phyloP scores from a whole-genome alignment of 1,139 yeast species.

The Scheffersomyces insectosa region DNA sequence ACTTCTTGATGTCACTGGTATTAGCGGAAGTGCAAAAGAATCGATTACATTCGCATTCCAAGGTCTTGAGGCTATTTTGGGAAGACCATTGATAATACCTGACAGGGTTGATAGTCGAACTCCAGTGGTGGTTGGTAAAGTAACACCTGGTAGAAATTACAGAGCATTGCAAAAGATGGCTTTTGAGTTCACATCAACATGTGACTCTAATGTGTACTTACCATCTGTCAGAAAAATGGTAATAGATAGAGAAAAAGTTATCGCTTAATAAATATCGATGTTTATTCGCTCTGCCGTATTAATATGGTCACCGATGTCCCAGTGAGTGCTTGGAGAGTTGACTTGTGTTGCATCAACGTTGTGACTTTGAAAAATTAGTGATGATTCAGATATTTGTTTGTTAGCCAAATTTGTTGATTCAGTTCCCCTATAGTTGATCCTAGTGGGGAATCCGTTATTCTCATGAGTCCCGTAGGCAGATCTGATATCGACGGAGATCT shows the following conservation, averaged over 20 bases:
- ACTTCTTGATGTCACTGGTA: conserved; percentile 11
- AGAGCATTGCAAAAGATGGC: background rate
- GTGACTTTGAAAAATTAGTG: too few relatives aligned
- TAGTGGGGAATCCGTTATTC: too few relatives aligned
- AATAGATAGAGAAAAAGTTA: background rate
- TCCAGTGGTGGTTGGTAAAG: conserved; percentile 11
- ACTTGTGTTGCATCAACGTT: too few relatives aligned
- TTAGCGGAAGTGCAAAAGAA: conserved; percentile 10
- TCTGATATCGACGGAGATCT: too few relatives aligned
- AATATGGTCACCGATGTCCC: too few relatives aligned
- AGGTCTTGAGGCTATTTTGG: conserved; percentile 11
- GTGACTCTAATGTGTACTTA: background rate
- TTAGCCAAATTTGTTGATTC: too few relatives aligned
- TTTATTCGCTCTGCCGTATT: too few relatives aligned
- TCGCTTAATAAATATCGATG: background rate
- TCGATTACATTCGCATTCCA: conserved; percentile 14
- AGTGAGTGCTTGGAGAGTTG: too few relatives aligned
- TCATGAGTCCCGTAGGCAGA: too few relatives aligned
- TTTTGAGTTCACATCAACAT: background rate
- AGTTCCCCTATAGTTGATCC: too few relatives aligned
- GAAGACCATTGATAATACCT: conserved; percentile 12
- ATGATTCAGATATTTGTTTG: too few relatives aligned
- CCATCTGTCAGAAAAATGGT: background rate
- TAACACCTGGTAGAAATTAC: conserved; percentile 5
- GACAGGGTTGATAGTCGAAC: conserved; percentile 9